Percentiles rank a stretch among this genome's conserved stretches.
phyloP scores from a whole-genome alignment of 345 rosid genomes.

The Eucalyptus globulus region DNA sequence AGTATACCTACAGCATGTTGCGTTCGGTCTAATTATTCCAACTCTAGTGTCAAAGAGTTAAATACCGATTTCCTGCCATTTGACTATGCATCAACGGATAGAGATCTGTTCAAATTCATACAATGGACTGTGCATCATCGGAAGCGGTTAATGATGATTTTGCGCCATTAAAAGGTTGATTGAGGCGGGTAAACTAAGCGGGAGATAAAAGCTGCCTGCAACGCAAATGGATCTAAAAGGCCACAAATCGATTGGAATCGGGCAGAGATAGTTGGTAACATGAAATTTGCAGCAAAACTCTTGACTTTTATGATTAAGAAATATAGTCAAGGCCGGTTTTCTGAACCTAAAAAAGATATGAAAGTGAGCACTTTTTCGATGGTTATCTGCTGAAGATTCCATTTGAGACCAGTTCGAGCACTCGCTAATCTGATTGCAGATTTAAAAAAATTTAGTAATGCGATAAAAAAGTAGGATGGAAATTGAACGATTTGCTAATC shows the following conservation, averaged over 20 bases:
- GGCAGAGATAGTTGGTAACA: not conserved
- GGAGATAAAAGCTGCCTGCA: not conserved
- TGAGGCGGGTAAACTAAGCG: not conserved
- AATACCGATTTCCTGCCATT: no score
- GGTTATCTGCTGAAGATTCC: not conserved
- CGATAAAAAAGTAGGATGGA: no score
- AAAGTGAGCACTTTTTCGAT: no score
- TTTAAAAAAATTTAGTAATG: no score
- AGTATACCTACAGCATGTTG: no score
- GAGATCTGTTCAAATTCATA: not conserved
- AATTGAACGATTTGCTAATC: no score
- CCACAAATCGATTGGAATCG: not conserved
- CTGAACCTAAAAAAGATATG: not conserved
- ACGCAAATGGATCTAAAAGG: not conserved
- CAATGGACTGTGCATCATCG: not conserved
- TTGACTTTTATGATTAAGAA: not conserved
- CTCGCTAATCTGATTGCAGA: accelerated
- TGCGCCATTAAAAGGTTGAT: not conserved
- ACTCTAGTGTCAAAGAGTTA: no score
- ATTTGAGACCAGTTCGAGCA: no score
- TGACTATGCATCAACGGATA: not conserved
- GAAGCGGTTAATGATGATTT: not conserved
- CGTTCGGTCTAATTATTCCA: no score
- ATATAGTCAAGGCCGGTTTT: not conserved
- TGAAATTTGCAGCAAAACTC: not conserved